Evolutionary conservation across 257 asterid species (phyloP).

Genomic region (Plectranthus barbatus): DNA sequence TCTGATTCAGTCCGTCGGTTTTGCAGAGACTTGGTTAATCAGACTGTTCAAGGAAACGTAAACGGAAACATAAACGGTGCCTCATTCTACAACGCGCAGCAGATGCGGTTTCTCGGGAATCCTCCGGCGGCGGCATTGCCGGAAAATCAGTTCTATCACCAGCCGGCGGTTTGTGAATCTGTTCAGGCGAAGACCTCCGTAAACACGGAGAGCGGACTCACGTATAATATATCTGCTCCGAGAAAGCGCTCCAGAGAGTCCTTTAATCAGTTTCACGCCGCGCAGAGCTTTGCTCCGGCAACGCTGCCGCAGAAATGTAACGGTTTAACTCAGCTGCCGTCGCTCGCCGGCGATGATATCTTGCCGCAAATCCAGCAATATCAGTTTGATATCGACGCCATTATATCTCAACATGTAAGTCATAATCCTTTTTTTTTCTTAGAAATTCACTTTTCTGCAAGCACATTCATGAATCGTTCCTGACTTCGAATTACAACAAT

Average conservation of each 20-base stretch:
- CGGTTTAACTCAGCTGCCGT: slow-evolving; percentile 12
- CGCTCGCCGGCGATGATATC: slow-evolving; percentile 29
- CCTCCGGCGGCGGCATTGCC: slow-evolving; percentile 29
- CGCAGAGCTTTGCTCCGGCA: not conserved
- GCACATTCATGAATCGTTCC: not conserved
- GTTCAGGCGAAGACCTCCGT: slow-evolving; percentile 45
- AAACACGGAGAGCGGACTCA: slow-evolving; percentile 52
- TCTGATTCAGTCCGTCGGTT: not conserved
- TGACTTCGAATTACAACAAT: not conserved
- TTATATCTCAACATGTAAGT: slow-evolving; percentile 64
- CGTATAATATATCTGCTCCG: slow-evolving; percentile 24
- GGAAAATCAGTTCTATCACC: slow-evolving; percentile 27
- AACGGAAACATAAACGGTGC: no score
- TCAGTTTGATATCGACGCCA: slow-evolving; percentile 47
- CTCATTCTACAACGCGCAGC: slow-evolving; percentile 27
- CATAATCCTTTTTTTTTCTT: not conserved
- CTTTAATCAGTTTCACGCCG: slow-evolving; percentile 22
- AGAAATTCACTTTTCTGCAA: not conserved
- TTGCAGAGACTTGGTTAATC: slow-evolving; percentile 29
- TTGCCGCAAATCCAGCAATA: slow-evolving; percentile 44
- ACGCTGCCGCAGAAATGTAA: slow-evolving; percentile 16
- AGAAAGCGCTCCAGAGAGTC: slow-evolving; percentile 56
- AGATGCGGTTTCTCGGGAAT: slow-evolving; percentile 23
- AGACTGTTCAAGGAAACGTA: slow-evolving; percentile 16
- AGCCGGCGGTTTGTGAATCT: slow-evolving; percentile 28